Evolutionary conservation across 1,284 basidiomycete genomes (phyloP).

Genomic region (Phellopilus nigrolimitatus): DNA sequence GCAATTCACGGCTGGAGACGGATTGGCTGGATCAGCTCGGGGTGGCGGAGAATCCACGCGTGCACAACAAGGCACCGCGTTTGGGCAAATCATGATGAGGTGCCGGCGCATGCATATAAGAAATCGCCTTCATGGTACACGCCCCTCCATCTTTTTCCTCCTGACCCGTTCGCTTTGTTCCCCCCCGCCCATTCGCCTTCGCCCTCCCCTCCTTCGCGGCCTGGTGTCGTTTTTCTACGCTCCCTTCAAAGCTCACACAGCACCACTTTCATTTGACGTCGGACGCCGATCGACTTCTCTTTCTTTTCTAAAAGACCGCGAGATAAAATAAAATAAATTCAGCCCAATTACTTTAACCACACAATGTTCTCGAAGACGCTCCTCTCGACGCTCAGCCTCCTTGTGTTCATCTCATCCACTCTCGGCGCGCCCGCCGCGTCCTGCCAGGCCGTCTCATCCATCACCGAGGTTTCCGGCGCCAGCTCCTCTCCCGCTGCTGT

Average conservation of each 20-base stretch:
- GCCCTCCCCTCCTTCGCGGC: neutral
- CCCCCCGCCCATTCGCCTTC: neutral
- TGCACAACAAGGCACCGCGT: too few species aligned
- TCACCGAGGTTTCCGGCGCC: neutral
- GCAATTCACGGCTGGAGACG: neutral
- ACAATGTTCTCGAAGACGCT: constrained; percentile 10
- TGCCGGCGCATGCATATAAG: too few species aligned
- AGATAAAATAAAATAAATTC: neutral
- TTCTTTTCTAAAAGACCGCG: neutral
- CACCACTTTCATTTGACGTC: constrained; percentile 5
- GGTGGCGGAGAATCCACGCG: neutral
- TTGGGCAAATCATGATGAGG: too few species aligned
- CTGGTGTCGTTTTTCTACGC: constrained; percentile 12
- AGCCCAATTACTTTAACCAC: neutral
- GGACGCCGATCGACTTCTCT: neutral
- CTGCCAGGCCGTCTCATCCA: neutral
- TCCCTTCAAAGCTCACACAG: constrained; percentile 6
- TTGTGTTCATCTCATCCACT: neutral
- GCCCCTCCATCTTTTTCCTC: neutral
- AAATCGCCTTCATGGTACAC: neutral
- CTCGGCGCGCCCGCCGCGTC: constrained; percentile 1
- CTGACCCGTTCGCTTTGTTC: neutral
- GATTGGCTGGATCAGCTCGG: neutral
- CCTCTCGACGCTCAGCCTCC: constrained; percentile 1
- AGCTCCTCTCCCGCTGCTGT: neutral